Evolutionary conservation across 495 filamentous ascomycete genomes (phyloP).

Genomic region (Talaromyces wortmannii): DNA sequence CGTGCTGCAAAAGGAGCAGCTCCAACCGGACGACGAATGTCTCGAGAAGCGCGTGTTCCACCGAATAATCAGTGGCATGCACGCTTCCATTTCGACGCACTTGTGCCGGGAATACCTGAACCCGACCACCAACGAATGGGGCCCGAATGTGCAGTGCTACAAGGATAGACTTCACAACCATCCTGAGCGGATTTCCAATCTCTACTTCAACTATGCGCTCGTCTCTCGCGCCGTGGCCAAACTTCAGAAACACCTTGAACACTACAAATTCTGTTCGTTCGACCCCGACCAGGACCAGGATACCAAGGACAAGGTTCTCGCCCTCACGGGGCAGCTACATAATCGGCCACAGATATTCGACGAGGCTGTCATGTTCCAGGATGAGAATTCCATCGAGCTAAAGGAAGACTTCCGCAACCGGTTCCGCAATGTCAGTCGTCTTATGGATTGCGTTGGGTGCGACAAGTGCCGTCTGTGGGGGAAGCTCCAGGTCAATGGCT

Average conservation of each 20-base stretch:
- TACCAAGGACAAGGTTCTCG: conserved; percentile 72
- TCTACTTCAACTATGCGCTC: conserved; percentile 98
- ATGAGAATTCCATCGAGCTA: conserved; percentile 57
- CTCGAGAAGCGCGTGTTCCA: conserved; percentile 97
- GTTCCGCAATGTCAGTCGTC: conserved; percentile 88
- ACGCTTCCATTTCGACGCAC: conserved; percentile 92
- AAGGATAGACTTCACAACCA: conserved; percentile 71
- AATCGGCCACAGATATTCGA: conserved; percentile 78
- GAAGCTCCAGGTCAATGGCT: conserved; percentile 93
- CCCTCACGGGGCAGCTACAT: conserved; percentile 60
- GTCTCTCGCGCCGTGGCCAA: conserved; percentile 86
- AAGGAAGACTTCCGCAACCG: conserved; percentile 98
- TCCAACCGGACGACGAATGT: conserved; percentile 81
- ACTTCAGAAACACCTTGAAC: conserved; percentile 72
- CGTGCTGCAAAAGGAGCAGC: conserved; percentile 67
- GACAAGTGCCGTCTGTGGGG: conserved; percentile 99
- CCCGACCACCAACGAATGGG: conserved; percentile 90
- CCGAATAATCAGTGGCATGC: conserved; percentile 92
- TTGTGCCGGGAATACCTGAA: conserved; percentile 96
- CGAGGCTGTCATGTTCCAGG: conserved; percentile 85
- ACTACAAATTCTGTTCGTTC: conserved; percentile 89
- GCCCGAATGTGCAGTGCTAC: conserved; percentile 88
- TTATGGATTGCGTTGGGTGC: conserved; percentile 99
- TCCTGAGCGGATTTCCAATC: conserved; percentile 89
- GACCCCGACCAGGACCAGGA: conserved; percentile 69